phyloP scores from a whole-genome alignment of 1,139 yeast species.

The Eremothecium sinecaudum region DNA sequence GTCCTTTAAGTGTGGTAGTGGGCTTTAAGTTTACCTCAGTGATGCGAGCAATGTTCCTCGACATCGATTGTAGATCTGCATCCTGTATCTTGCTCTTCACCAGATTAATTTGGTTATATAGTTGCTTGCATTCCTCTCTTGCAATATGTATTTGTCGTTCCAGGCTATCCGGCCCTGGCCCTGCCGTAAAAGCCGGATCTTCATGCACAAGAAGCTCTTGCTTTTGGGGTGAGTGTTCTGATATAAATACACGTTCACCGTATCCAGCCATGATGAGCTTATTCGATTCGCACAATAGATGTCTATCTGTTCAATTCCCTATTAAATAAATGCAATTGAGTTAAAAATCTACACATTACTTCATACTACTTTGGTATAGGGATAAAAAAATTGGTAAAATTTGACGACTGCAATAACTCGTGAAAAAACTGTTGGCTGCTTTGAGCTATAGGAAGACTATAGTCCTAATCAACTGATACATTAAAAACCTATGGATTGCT shows the following conservation, averaged over 20 bases:
- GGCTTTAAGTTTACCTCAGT: slow-evolving; percentile 30
- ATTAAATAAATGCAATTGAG: too few species aligned
- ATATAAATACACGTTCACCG: neutral
- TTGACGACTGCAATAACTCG: too few species aligned
- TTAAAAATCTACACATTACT: too few species aligned
- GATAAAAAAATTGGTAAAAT: too few species aligned
- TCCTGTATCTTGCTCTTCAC: slow-evolving; percentile 39
- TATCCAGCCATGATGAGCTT: slow-evolving; percentile 2
- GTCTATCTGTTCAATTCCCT: too few species aligned
- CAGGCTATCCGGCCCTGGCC: slow-evolving; percentile 17
- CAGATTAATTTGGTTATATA: slow-evolving; percentile 43
- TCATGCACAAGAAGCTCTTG: slow-evolving; percentile 4
- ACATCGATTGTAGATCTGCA: slow-evolving; percentile 36
- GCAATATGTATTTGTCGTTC: slow-evolving; percentile 33
- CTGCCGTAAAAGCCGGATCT: slow-evolving; percentile 1
- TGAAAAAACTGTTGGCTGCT: too few species aligned
- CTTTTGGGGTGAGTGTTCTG: slow-evolving; percentile 1
- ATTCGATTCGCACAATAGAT: too few species aligned
- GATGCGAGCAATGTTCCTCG: slow-evolving; percentile 29
- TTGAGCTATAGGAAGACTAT: too few species aligned
- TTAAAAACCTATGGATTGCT: too few species aligned
- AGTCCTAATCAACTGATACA: too few species aligned
- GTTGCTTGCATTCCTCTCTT: slow-evolving; percentile 38
- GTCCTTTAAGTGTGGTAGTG: slow-evolving; percentile 50
- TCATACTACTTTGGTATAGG: too few species aligned